A percentile compares a stretch with the other conserved stretches of the same genome.
Evolutionary conservation across 2,329 filamentous ascomycete genomes (phyloP).

Genomic region (Verticillium albo-atrum): DNA sequence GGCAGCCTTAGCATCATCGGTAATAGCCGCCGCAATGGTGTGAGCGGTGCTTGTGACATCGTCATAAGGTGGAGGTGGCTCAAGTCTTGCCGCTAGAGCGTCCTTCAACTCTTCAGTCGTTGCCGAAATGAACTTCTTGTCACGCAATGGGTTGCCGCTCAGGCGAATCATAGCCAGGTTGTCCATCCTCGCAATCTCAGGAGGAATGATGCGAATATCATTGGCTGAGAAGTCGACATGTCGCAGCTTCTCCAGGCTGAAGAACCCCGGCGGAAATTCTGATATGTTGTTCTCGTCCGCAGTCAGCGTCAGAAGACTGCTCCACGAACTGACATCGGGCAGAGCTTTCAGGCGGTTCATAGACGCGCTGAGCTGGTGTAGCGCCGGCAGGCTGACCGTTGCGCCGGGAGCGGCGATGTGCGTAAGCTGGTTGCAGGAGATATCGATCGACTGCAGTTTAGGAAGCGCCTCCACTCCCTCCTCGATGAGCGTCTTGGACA

Average conservation of each 20-base stretch:
- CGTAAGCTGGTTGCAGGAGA: slow-evolving; percentile 70
- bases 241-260: slow-evolving; percentile 60
- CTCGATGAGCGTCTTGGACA: slow-evolving; percentile 68
- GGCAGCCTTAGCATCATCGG: slow-evolving; percentile 27
- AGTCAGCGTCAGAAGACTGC: slow-evolving; percentile 65
- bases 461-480: slow-evolving; percentile 53
- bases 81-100: slow-evolving; percentile 62
- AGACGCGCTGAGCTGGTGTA: slow-evolving; percentile 72
- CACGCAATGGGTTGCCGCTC: slow-evolving; percentile 83
- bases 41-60: slow-evolving; percentile 14
- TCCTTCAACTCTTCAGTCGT: slow-evolving; percentile 77
- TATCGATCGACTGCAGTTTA: slow-evolving; percentile 69
- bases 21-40: slow-evolving; percentile 14
- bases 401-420: slow-evolving; percentile 41
- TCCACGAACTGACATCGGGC: slow-evolving; percentile 72
- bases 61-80: slow-evolving; percentile 45
- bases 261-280: slow-evolving; percentile 72
- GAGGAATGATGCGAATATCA: slow-evolving; percentile 70
- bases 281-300: slow-evolving; percentile 79
- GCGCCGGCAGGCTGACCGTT: slow-evolving; percentile 59
- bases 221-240: slow-evolving; percentile 84
- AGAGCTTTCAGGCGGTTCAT: slow-evolving; percentile 73
- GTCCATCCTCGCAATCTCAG: slow-evolving; percentile 76
- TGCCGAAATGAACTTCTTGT: slow-evolving; percentile 81
- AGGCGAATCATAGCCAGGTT: slow-evolving; percentile 70